Evolutionary conservation across 495 filamentous ascomycete species (phyloP), one percentile per base, ranked within the genome.

Genomic region (Podospora pseudopauciseta): DNA sequence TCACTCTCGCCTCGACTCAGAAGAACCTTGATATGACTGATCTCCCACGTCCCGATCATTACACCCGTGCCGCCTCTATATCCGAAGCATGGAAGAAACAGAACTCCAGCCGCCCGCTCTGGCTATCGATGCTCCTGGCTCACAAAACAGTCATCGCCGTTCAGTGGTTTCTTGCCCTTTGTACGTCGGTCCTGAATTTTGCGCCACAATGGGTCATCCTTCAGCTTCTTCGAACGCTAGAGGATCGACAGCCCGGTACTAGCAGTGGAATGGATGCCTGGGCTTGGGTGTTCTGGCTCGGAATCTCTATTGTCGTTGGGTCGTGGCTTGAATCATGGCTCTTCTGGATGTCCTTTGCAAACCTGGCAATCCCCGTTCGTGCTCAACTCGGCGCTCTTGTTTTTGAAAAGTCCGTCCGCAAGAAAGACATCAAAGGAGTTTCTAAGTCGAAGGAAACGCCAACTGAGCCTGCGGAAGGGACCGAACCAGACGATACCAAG

Each of bases 331-430:
- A 90, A 67, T 77, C 85, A 0, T 88, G 86, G 80, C 66, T 86
- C 4, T 86, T 82, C 73, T 93, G 90, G 90, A 72, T 89, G 27
- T 86, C 86, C 1, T 91, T 83, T 74, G 86, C 87, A 0, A 83
- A 86, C 53, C 70, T 93, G 4, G 83, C 83, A 23, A 81, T 92
- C 20, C 90, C 89, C 2, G 81, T 94, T 39, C 86, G 89, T 34
- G 82, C 86, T 26, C 89, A 93, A 65, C 79, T 94, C 2, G 89
- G 90, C 2, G 86, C 90, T 1, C 78, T 92, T 20, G 85, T 94
- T 11, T 94, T 94, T 68, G 84, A 87, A 55, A 95, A 96, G 75
- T 84, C 91, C 0, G 89, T 92, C 87, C 86, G 89, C 30, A 85
- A 88, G 53, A 96, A 95, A 71, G 91, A 96, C 75, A 86, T 91